Conservation (phyloP, 306 rosid species). For the Prunus persica region Prunus_persica_NCBIv2 NC_034015.1:20236501-20237000, state of each 20-base stretch:
- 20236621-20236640: conserved; percentile 26
- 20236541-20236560: not conserved
- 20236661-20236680: conserved; percentile 17
- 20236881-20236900: not conserved
- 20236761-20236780: not conserved
- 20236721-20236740: not conserved
- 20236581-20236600: conserved; percentile 25
- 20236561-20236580: conserved; percentile 8
- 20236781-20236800: not conserved
- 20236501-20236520: conserved; percentile 18
- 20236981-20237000: not conserved
- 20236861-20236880: not conserved
- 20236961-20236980: not conserved
- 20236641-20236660: conserved; percentile 9
- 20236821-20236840: no score
- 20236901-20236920: not conserved
- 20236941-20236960: not conserved
- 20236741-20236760: conserved; percentile 10
- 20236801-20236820: not conserved
- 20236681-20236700: not conserved
- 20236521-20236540: conserved; percentile 16
- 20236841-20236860: no score
- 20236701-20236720: not conserved
- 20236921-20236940: not conserved
- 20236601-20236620: conserved; percentile 29